Evolutionary conservation across 305 asterid species (phyloP).

Genomic region (Caryopteris hybrid): DNA sequence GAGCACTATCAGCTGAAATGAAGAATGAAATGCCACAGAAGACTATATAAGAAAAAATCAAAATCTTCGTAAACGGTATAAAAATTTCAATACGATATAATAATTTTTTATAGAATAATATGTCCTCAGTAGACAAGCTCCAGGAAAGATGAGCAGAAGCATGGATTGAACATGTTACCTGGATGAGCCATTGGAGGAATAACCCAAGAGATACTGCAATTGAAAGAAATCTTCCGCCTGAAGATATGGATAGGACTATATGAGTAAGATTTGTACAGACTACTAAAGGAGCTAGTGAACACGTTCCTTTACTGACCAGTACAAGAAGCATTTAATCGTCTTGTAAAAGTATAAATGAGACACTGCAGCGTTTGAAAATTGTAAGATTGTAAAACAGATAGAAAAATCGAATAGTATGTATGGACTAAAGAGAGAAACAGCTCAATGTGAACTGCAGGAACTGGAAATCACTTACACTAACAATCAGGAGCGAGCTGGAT

Average conservation of each 20-base stretch:
- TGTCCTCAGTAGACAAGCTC: neutral
- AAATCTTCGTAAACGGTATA: neutral
- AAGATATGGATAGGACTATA: constrained; percentile 4
- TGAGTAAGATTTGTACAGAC: neutral
- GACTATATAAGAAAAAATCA: constrained; percentile 2
- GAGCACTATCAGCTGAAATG: constrained; percentile 30
- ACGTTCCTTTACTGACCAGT: constrained; percentile 26
- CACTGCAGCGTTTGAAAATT: constrained; percentile 27
- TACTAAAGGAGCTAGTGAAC: neutral
- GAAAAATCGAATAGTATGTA: neutral
- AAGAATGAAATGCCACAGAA: neutral
- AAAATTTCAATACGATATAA: neutral
- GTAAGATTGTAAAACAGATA: constrained; percentile 8
- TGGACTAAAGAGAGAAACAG: neutral
- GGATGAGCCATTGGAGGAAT: constrained; percentile 42
- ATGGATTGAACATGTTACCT: constrained; percentile 23
- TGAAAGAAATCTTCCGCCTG: constrained; percentile 37
- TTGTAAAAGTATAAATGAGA: constrained; percentile 28
- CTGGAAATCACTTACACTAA: constrained; percentile 29
- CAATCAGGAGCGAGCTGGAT: constrained; percentile 39
- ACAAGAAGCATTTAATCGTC: constrained; percentile 22
- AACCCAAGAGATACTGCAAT: constrained; percentile 37
- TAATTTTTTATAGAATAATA: neutral
- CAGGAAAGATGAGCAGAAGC: neutral
- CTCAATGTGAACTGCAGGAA: neutral